These are phyloP conservation scores for Boletellus emodensis DNA, from an alignment of 768 basidiomycete genomes.

Conservation along the genomic window DNA sequence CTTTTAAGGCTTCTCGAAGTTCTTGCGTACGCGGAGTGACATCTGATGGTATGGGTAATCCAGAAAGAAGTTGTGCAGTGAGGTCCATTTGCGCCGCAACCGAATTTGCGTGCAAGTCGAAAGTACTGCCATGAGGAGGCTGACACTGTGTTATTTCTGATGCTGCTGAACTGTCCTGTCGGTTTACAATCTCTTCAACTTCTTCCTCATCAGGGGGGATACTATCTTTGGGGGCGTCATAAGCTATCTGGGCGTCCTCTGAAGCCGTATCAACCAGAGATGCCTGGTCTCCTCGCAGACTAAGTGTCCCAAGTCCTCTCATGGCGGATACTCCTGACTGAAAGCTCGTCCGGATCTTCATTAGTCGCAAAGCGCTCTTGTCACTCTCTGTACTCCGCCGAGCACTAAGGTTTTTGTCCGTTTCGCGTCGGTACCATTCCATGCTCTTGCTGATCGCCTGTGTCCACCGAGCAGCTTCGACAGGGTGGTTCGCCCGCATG, in stretches of 20 bases:
- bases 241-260: slow-evolving; percentile 6
- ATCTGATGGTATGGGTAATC: slow-evolving; percentile 35
- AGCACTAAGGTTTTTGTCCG: slow-evolving; percentile 23
- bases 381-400: slow-evolving; percentile 50
- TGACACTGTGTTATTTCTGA: slow-evolving; percentile 36
- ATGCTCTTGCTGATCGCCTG: slow-evolving; percentile 70
- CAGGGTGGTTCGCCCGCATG: slow-evolving; percentile 80
- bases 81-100: slow-evolving; percentile 76
- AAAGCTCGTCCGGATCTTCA: slow-evolving; percentile 29
- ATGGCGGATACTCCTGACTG: slow-evolving; percentile 25
- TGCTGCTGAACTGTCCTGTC: slow-evolving; percentile 45
- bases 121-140: slow-evolving; percentile 56
- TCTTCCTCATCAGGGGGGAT: slow-evolving; percentile 27
- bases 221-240: slow-evolving; percentile 15
- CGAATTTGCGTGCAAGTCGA: slow-evolving; percentile 68
- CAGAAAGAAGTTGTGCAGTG: slow-evolving; percentile 58
- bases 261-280: slow-evolving; percentile 23
- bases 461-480: slow-evolving; percentile 86
- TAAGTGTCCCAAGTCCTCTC: slow-evolving; percentile 23
- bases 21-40: slow-evolving; percentile 27
- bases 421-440: slow-evolving; percentile 58
- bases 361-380: slow-evolving; percentile 33
- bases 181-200: slow-evolving; percentile 30
- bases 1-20: slow-evolving; percentile 52
- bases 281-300: slow-evolving; percentile 21